Evolutionary conservation across 2,329 filamentous ascomycete species (phyloP).

Genomic region (Exophiala alcalophila): DNA sequence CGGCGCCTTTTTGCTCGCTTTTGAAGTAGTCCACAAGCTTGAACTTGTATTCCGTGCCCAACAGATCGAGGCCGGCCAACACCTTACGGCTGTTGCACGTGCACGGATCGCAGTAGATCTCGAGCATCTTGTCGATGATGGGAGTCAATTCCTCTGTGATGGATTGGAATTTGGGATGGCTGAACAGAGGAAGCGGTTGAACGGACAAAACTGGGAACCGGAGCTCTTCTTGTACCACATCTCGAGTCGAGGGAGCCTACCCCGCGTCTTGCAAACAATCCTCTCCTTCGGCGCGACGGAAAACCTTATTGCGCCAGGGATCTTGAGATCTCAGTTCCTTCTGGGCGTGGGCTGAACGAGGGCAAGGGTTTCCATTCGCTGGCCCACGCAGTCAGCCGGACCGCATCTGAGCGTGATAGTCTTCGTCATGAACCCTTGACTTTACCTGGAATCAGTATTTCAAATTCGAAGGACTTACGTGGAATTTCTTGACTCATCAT

Average conservation of each 20-base stretch:
- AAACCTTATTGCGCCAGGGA: constrained; percentile 1
- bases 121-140: constrained; percentile 13
- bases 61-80: constrained; percentile 40
- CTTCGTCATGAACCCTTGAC: too few relatives aligned
- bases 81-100: constrained; percentile 45
- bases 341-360: too few relatives aligned
- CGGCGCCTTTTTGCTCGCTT: constrained; percentile 39
- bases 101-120: constrained; percentile 40
- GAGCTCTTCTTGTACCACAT: background rate
- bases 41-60: constrained; percentile 38
- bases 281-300: constrained; percentile 1
- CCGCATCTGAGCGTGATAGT: too few relatives aligned
- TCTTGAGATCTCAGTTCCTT: constrained; percentile 8
- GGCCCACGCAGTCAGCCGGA: too few relatives aligned
- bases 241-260: background rate
- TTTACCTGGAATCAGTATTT: too few relatives aligned
- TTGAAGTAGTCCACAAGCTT: constrained; percentile 42
- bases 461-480: too few relatives aligned
- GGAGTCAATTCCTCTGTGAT: background rate
- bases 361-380: too few relatives aligned
- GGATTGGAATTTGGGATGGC: background rate
- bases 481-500: too few relatives aligned
- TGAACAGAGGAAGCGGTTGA: background rate
- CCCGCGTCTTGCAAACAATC: constrained; percentile 2
- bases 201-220: background rate